Evolutionary conservation across 202 grass and related monocot genomes (phyloP).

Genomic region (Musa balbisiana): DNA sequence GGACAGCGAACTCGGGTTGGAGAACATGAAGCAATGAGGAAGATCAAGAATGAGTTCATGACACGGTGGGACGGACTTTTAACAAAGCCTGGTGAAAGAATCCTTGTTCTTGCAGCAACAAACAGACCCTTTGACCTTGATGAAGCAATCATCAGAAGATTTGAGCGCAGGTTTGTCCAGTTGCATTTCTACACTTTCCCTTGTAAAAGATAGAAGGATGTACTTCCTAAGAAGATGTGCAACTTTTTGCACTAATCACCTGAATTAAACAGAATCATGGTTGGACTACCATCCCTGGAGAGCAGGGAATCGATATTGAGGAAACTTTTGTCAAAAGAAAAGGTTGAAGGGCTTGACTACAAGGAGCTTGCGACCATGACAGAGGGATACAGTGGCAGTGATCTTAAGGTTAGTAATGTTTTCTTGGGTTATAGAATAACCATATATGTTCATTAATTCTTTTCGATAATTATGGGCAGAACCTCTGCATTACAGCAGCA

Average conservation of each 20-base stretch:
- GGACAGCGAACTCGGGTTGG: constrained; percentile 38
- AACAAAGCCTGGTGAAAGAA: constrained; percentile 48
- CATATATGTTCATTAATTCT: constrained; percentile 7
- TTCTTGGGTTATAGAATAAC: constrained; percentile 8
- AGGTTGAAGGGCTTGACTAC: constrained; percentile 61
- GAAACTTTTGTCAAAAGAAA: constrained; percentile 84
- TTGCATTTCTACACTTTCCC: neutral
- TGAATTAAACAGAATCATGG: constrained; percentile 71
- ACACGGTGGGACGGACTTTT: constrained; percentile 83
- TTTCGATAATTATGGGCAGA: constrained; percentile 30
- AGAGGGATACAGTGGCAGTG: constrained; percentile 92
- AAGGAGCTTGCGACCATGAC: constrained; percentile 90
- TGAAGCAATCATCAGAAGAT: constrained; percentile 83
- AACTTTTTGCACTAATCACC: neutral
- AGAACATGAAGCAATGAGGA: constrained; percentile 69
- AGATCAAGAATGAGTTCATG: constrained; percentile 98
- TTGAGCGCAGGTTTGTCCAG: constrained; percentile 67
- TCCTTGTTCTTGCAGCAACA: constrained; percentile 87
- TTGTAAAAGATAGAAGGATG: neutral
- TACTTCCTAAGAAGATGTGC: neutral
- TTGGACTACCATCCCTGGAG: constrained; percentile 73
- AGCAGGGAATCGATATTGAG: constrained; percentile 88
- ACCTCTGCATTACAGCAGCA: constrained; percentile 81
- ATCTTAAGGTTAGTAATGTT: constrained; percentile 71
- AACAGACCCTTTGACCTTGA: constrained; percentile 94